A percentile compares a stretch with the other conserved stretches of the same genome.
Evolutionary conservation across 768 basidiomycete genomes (phyloP).

Genomic region (Rubroboletus pulcherrimus): DNA sequence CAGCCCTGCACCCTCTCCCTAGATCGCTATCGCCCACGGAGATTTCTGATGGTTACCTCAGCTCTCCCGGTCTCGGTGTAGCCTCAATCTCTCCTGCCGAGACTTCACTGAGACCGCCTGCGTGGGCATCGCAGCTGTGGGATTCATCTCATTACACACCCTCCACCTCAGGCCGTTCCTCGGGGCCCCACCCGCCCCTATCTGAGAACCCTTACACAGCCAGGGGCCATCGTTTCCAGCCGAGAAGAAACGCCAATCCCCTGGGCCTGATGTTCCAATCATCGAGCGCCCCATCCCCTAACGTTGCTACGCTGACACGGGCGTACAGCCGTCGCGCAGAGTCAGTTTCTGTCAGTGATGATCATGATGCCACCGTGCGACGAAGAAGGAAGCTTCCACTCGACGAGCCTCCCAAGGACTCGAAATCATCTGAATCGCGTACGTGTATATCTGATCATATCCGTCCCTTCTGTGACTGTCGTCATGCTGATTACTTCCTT

Average conservation of each 20-base stretch:
- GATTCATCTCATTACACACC: slow-evolving; percentile 46
- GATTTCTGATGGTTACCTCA: slow-evolving; percentile 44
- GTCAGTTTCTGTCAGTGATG: slow-evolving; percentile 56
- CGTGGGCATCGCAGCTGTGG: slow-evolving; percentile 69
- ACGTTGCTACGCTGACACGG: slow-evolving; percentile 48
- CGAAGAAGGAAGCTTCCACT: slow-evolving; percentile 44
- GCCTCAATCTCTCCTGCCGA: slow-evolving; percentile 62
- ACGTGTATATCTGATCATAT: slow-evolving; percentile 35
- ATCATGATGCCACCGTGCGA: slow-evolving; percentile 72
- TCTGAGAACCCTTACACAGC: slow-evolving; percentile 41
- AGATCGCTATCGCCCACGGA: slow-evolving; percentile 58
- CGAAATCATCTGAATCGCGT: slow-evolving; percentile 45
- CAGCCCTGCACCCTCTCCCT: slow-evolving; percentile 59
- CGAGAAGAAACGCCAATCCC: slow-evolving; percentile 40
- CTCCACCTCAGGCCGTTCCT: slow-evolving; percentile 38
- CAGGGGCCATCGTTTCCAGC: slow-evolving; percentile 37
- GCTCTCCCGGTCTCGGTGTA: slow-evolving; percentile 41
- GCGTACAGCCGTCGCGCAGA: slow-evolving; percentile 66
- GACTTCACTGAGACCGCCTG: slow-evolving; percentile 53
- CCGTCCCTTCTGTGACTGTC: slow-evolving; percentile 26
- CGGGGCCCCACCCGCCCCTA: slow-evolving; percentile 47
- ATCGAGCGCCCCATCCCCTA: slow-evolving; percentile 63
- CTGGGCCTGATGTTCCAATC: slow-evolving; percentile 61
- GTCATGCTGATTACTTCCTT: slow-evolving; percentile 26
- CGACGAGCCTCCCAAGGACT: slow-evolving; percentile 36